phyloP scores from a whole-genome alignment of 208 protist genomes.

The Crithidia sp. region DNA sequence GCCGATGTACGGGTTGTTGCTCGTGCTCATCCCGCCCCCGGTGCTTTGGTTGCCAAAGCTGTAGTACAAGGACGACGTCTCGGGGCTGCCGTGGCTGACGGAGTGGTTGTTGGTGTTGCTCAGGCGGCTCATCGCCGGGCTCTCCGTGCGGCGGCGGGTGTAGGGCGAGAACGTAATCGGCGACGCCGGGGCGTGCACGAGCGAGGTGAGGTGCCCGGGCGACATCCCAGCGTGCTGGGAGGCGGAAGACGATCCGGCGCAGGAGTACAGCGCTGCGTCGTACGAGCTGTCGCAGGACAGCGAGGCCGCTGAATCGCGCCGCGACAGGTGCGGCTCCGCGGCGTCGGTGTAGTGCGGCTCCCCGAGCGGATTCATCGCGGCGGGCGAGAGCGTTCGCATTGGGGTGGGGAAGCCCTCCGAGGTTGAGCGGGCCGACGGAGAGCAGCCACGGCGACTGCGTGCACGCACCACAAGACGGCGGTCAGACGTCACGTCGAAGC shows the following conservation, averaged over 20 bases:
- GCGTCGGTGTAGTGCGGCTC: background rate
- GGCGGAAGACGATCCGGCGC: conserved; percentile 3
- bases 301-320: conserved; percentile 10
- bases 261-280: conserved; percentile 14
- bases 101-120: background rate
- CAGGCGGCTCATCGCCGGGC: background rate
- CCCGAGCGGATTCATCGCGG: background rate
- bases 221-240: background rate
- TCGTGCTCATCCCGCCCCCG: conserved; percentile 9
- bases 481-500: conserved; percentile 11
- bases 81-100: conserved; percentile 6
- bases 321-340: background rate
- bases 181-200: conserved; percentile 1
- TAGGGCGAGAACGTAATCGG: background rate
- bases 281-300: conserved; percentile 8
- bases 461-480: conserved; percentile 13
- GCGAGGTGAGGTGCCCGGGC: background rate
- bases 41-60: conserved; percentile 19
- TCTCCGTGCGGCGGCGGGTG: conserved; percentile 7
- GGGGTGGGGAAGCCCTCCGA: background rate
- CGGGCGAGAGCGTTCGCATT: background rate
- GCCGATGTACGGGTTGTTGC: conserved; percentile 30
- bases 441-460: background rate
- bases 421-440: background rate
- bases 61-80: conserved; percentile 19